phyloP scores from a whole-genome alignment of 176 grass and related monocot genomes.

The Musa beccarii region DNA sequence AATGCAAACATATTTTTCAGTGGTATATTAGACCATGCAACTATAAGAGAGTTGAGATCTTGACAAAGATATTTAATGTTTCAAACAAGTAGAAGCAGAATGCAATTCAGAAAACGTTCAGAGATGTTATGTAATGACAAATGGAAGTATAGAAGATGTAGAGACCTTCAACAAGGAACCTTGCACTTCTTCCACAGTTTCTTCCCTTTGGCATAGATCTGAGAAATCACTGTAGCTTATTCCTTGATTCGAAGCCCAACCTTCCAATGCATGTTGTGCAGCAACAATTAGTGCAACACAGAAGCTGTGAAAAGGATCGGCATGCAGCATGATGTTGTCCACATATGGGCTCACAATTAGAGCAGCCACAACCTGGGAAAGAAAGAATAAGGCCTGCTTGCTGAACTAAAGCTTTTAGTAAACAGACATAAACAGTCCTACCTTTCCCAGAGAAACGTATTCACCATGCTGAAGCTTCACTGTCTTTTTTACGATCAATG shows the following conservation, averaged over 20 bases:
- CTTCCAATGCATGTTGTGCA: conserved; percentile 42
- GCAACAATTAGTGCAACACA: conserved; percentile 69
- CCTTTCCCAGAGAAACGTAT: conserved; percentile 97
- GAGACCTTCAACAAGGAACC: conserved; percentile 59
- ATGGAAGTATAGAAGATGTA: neutral
- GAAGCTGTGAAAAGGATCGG: conserved; percentile 64
- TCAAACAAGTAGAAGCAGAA: too few relatives aligned
- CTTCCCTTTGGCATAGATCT: conserved; percentile 64
- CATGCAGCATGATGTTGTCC: conserved; percentile 88
- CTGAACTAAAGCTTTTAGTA: neutral
- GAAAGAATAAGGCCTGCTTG: neutral
- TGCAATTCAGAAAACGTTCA: too few relatives aligned
- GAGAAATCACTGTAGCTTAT: conserved; percentile 30
- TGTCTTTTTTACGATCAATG: conserved; percentile 85
- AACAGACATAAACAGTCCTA: conserved; percentile 13
- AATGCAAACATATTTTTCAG: too few relatives aligned
- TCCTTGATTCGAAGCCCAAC: conserved; percentile 59
- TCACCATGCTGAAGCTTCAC: conserved; percentile 97
- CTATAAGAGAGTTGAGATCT: too few relatives aligned
- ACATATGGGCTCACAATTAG: conserved; percentile 64
- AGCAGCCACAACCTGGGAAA: conserved; percentile 59
- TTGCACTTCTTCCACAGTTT: conserved; percentile 69
- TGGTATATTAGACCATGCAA: too few relatives aligned
- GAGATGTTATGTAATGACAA: neutral
- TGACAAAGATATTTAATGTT: too few relatives aligned